These are phyloP conservation scores for Globisporangium carolinianum DNA, from an alignment of 352 stramenopile species.

Conservation along the genomic window DNA sequence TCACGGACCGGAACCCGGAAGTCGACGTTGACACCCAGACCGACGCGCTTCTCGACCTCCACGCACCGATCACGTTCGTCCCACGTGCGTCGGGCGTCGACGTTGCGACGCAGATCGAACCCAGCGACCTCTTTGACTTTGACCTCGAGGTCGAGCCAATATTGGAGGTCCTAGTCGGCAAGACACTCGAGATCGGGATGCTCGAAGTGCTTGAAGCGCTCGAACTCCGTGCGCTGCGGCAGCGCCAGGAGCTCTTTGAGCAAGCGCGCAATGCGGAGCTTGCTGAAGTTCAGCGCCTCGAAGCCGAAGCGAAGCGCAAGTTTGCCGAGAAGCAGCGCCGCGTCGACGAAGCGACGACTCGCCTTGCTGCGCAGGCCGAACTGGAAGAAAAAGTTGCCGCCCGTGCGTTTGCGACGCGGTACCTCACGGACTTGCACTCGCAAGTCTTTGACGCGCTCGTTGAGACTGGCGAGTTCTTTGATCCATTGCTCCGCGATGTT, in stretches of 20 bases:
- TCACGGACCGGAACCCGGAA: slow-evolving; percentile 88
- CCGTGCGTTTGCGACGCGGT: slow-evolving; percentile 83
- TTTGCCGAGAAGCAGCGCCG: slow-evolving; percentile 89
- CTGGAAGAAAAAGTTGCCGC: slow-evolving; percentile 92
- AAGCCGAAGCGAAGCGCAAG: slow-evolving; percentile 89
- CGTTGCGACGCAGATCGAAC: slow-evolving; percentile 87
- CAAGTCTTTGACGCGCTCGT: slow-evolving; percentile 87
- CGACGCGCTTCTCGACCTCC: slow-evolving; percentile 84
- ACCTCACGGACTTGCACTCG: slow-evolving; percentile 79
- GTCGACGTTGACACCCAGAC: slow-evolving; percentile 89
- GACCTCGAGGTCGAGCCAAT: slow-evolving; percentile 93
- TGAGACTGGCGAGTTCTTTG: slow-evolving; percentile 84
- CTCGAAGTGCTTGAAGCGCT: slow-evolving; percentile 93
- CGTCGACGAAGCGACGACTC: slow-evolving; percentile 73
- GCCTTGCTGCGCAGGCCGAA: slow-evolving; percentile 64
- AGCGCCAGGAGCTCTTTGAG: slow-evolving; percentile 90
- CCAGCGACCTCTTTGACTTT: slow-evolving; percentile 93
- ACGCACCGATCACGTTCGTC: slow-evolving; percentile 81
- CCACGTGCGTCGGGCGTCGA: slow-evolving; percentile 85
- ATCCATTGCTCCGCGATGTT: slow-evolving; percentile 83
- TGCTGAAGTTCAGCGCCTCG: slow-evolving; percentile 90
- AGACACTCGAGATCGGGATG: slow-evolving; percentile 92
- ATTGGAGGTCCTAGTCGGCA: slow-evolving; percentile 92
- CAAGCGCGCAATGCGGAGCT: slow-evolving; percentile 90
- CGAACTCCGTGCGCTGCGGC: slow-evolving; percentile 85